A percentile compares a stretch with the other conserved stretches of the same genome.
phyloP scores from a whole-genome alignment of 345 rosid species.

The Cardamine chenopodiifolia region DNA sequence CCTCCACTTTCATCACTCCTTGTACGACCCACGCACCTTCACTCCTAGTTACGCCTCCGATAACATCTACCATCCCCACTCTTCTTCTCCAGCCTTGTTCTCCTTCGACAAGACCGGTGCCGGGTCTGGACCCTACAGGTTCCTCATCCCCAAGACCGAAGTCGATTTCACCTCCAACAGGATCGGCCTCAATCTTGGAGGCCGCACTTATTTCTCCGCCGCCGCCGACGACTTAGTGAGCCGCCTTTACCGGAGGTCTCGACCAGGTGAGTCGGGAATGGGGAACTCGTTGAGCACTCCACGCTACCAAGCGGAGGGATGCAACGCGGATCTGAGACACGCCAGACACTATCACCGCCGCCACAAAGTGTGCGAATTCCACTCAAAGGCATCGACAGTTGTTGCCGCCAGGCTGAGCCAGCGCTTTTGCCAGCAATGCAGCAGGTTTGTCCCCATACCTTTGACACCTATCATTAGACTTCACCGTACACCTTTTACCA shows the following conservation, averaged over 20 bases:
- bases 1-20: constrained; percentile 49
- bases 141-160: constrained; percentile 74
- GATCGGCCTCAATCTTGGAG: constrained; percentile 89
- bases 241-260: constrained; percentile 79
- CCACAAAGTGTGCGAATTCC: constrained; percentile 96
- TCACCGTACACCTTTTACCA: constrained; percentile 27
- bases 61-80: constrained; percentile 43
- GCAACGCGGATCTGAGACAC: constrained; percentile 90
- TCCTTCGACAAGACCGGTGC: constrained; percentile 46
- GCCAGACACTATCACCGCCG: constrained; percentile 96
- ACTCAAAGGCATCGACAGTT: constrained; percentile 92
- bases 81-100: constrained; percentile 44
- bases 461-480: constrained; percentile 32
- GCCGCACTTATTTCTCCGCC: constrained; percentile 88
- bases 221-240: constrained; percentile 89
- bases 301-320: constrained; percentile 94
- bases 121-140: constrained; percentile 30
- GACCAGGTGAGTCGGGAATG: constrained; percentile 61
- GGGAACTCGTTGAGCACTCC: constrained; percentile 52
- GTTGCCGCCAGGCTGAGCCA: constrained; percentile 86
- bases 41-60: constrained; percentile 44
- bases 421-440: constrained; percentile 99
- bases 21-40: constrained; percentile 56
- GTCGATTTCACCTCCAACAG: constrained; percentile 57
- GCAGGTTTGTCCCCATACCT: constrained; percentile 58